Evolutionary conservation across 768 basidiomycete genomes (phyloP).

Genomic region (Tylopilus sp.): DNA sequence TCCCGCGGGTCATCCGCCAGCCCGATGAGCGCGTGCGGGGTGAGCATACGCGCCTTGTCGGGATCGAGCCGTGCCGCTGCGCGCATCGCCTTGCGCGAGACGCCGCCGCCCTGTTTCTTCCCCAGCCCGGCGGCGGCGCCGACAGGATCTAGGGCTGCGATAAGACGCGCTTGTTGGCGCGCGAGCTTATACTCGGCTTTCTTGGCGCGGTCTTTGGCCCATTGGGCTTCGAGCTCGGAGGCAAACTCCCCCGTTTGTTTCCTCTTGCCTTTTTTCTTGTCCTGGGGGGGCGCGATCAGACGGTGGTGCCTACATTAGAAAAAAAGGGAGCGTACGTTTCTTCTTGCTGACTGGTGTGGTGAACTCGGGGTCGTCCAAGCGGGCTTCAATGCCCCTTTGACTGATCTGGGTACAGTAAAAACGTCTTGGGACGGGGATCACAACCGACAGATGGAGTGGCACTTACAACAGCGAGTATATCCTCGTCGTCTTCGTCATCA

Average conservation of each 20-base stretch:
- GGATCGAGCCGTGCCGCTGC: constrained; percentile 51
- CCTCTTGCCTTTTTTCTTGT: constrained; percentile 30
- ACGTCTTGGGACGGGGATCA: constrained; percentile 34
- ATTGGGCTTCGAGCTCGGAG: constrained; percentile 57
- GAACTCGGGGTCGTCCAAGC: constrained; percentile 24
- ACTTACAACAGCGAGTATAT: constrained; percentile 46
- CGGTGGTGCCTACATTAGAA: background rate
- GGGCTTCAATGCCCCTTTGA: constrained; percentile 33
- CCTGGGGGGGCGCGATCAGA: constrained; percentile 16
- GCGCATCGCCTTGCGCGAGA: constrained; percentile 65
- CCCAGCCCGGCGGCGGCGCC: background rate
- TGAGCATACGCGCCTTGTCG: constrained; percentile 26
- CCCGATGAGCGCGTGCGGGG: constrained; percentile 49
- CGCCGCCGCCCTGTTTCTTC: background rate
- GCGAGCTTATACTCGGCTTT: constrained; percentile 75
- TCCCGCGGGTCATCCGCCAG: too few species aligned
- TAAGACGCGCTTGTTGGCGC: constrained; percentile 54
- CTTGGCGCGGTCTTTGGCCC: constrained; percentile 78
- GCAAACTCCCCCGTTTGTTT: constrained; percentile 38
- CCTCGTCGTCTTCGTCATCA: constrained; percentile 30
- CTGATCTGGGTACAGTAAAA: constrained; percentile 56
- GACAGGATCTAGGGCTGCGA: constrained; percentile 61
- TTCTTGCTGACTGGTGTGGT: constrained; percentile 30
- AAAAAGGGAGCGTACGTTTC: constrained; percentile 41
- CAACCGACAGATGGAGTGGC: background rate